Evolutionary conservation across 169 alveolate genomes (phyloP).

Genomic region (Eimeria necatrix): DNA sequence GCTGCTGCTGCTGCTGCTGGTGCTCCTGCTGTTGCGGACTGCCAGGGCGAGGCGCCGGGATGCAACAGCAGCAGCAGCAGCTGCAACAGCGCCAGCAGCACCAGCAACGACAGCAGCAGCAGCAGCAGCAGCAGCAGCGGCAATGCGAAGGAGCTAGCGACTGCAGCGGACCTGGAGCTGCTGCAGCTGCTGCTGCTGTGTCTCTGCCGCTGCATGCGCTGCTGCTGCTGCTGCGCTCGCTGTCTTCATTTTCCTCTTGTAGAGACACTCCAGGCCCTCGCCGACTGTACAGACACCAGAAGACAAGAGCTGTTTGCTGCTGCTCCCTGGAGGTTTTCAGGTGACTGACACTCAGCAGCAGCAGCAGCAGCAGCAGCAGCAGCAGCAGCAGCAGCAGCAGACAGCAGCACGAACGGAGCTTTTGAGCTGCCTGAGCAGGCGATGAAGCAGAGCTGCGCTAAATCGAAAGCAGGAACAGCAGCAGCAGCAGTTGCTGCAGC

Average conservation of each 20-base stretch:
- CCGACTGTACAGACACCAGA: not conserved
- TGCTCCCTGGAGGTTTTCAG: not conserved
- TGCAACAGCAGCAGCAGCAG: not conserved
- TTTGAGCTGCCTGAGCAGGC: too few species aligned
- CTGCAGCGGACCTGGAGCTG: not conserved
- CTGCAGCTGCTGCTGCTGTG: not conserved
- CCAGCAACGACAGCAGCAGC: not conserved
- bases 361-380: too few species aligned
- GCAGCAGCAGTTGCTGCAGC: too few species aligned
- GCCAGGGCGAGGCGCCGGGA: not conserved
- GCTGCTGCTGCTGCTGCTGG: not conserved
- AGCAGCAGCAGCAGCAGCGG: not conserved
- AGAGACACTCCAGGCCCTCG: not conserved
- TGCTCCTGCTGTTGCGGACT: not conserved
- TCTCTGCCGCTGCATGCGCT: not conserved
- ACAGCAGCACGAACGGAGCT: too few species aligned
- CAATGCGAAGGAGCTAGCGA: not conserved
- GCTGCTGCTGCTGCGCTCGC: constrained; percentile 1
- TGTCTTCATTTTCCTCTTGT: not conserved
- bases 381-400: too few species aligned
- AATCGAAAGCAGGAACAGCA: too few species aligned
- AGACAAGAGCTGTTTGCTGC: not conserved
- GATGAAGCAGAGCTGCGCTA: too few species aligned
- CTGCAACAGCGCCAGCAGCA: not conserved
- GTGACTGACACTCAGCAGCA: too few species aligned